These are phyloP conservation scores for Pleurotus platypus DNA, from an alignment of 768 basidiomycete species.

Conservation along the genomic window DNA sequence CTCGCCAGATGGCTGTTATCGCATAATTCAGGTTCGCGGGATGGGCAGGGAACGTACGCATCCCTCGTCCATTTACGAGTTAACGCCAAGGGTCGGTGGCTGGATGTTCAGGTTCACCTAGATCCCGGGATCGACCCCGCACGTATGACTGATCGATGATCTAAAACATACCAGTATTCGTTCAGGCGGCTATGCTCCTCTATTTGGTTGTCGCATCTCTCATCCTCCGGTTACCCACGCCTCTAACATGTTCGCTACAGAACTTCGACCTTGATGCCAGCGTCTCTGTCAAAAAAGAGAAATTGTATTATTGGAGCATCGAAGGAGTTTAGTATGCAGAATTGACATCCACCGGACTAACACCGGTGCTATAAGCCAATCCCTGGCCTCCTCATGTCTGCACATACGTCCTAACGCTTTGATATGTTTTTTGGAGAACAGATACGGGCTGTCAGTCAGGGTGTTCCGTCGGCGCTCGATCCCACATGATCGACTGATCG, in stretches of 20 bases:
- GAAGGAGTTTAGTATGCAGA: too few relatives aligned
- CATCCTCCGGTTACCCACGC: too few relatives aligned
- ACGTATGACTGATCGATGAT: background rate
- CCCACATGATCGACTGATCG: too few relatives aligned
- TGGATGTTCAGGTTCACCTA: slow-evolving; percentile 6
- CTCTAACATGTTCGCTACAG: background rate
- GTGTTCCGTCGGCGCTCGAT: too few relatives aligned
- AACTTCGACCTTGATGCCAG: background rate
- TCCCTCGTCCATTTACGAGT: background rate
- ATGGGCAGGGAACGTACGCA: slow-evolving; percentile 1
- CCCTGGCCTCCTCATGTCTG: too few relatives aligned
- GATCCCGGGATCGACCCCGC: slow-evolving; percentile 1
- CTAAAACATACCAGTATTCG: slow-evolving; percentile 1
- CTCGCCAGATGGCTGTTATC: background rate
- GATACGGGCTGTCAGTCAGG: too few relatives aligned
- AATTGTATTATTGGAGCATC: too few relatives aligned
- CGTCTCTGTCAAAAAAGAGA: background rate
- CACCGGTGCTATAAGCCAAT: too few relatives aligned
- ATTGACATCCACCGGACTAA: too few relatives aligned
- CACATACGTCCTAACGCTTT: too few relatives aligned
- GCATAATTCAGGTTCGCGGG: background rate
- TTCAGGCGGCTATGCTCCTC: background rate
- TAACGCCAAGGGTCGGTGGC: background rate
- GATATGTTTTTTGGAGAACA: too few relatives aligned
- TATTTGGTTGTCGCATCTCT: too few relatives aligned